Percentiles rank a stretch among this genome's conserved stretches.
Evolutionary conservation across 2,329 filamentous ascomycete genomes (phyloP).

Genomic region (Kalmusia sp.): DNA sequence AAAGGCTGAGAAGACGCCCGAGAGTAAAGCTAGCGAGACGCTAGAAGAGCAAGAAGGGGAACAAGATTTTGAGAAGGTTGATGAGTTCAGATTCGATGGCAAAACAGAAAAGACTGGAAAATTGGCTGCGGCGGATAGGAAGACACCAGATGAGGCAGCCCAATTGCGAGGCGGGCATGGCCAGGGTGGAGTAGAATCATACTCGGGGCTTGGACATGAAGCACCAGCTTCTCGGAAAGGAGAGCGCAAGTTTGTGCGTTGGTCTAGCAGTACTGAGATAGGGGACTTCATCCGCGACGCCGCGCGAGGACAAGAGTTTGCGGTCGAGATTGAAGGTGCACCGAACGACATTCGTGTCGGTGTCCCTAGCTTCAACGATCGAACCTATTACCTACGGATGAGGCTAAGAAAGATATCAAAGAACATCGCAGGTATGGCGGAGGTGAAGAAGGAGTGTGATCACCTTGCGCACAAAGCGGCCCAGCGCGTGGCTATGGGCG

Average conservation of each 20-base stretch:
- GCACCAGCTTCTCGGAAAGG: conserved; percentile 49
- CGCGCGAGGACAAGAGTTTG: conserved; percentile 82
- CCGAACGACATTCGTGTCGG: conserved; percentile 74
- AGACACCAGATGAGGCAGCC: conserved; percentile 38
- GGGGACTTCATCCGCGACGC: conserved; percentile 95
- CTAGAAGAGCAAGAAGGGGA: conserved; percentile 37
- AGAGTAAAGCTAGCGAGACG: conserved; percentile 34
- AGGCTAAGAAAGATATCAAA: conserved; percentile 74
- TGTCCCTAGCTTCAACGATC: conserved; percentile 86
- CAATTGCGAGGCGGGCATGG: conserved; percentile 56
- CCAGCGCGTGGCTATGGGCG: conserved; percentile 79
- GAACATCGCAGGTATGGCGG: conserved; percentile 72
- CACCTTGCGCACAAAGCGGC: conserved; percentile 76
- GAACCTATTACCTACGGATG: conserved; percentile 87
- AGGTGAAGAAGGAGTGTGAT: conserved; percentile 84
- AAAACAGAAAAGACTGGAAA: conserved; percentile 56
- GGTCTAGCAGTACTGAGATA: conserved; percentile 87
- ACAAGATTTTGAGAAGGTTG: conserved; percentile 53
- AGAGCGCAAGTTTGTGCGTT: conserved; percentile 76
- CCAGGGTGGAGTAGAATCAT: conserved; percentile 70
- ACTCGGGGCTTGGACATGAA: conserved; percentile 73
- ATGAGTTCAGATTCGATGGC: conserved; percentile 60
- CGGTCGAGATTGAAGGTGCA: conserved; percentile 79
- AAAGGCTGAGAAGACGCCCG: conserved; percentile 32
- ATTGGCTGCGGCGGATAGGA: conserved; percentile 24